phyloP scores from a whole-genome alignment of 768 basidiomycete genomes.

The Boletus reticulatus region DNA sequence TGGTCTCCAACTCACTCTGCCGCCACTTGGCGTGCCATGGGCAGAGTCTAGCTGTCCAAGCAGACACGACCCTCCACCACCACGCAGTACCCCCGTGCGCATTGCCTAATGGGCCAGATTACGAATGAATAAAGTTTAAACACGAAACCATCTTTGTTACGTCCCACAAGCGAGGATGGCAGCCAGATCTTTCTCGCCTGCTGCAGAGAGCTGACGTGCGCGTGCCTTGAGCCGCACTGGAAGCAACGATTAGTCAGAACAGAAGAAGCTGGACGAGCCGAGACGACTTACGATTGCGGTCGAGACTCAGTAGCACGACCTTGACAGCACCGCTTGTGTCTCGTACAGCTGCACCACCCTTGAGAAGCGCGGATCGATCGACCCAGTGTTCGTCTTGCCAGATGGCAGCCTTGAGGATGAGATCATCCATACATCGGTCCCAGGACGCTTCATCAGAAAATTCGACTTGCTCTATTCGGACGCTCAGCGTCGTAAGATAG shows the following conservation, averaged over 20 bases:
- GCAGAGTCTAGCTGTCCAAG: conserved; percentile 9
- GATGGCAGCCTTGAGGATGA: conserved; percentile 87
- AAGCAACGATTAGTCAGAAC: conserved; percentile 7
- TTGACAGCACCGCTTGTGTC: conserved; percentile 58
- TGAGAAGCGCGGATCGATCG: conserved; percentile 76
- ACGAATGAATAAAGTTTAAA: neutral
- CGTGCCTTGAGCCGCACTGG: conserved; percentile 91
- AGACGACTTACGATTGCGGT: conserved; percentile 77
- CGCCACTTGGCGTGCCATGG: conserved; percentile 31
- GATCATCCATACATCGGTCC: conserved; percentile 90
- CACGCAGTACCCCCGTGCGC: neutral
- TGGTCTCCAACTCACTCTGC: conserved; percentile 5
- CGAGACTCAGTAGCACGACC: conserved; percentile 86
- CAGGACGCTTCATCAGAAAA: conserved; percentile 48
- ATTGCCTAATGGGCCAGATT: conserved; percentile 5
- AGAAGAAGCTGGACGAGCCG: conserved; percentile 7
- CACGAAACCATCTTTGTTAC: conserved; percentile 13
- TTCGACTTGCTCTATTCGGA: conserved; percentile 83
- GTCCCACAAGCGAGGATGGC: conserved; percentile 49
- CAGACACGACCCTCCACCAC: conserved; percentile 5
- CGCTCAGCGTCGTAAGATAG: conserved; percentile 77
- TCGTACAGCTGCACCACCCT: conserved; percentile 29
- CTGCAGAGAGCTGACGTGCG: conserved; percentile 79
- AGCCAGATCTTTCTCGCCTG: conserved; percentile 83
- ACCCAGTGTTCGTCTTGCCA: conserved; percentile 95